A percentile compares a stretch with the other conserved stretches of the same genome.
phyloP scores from a whole-genome alignment of 108 stramenopile genomes.

The Mediolabrus comicus region DNA sequence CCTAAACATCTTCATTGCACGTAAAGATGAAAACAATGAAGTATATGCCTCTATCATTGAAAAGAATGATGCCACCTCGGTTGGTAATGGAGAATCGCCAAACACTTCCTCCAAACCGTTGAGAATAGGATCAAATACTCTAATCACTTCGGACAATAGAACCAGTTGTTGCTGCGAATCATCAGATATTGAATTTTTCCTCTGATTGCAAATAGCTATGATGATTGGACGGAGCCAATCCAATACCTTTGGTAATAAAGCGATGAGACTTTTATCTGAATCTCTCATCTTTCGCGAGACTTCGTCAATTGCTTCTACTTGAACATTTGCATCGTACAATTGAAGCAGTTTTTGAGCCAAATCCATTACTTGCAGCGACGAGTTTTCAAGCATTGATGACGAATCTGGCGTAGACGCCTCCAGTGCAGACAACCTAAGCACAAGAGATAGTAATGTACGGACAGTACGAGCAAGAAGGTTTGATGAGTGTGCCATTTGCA shows the following conservation, averaged over 20 bases:
- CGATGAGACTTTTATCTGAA: background rate
- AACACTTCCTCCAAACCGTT: conserved; percentile 1
- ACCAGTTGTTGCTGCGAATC: background rate
- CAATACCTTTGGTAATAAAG: conserved; percentile 22
- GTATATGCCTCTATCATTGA: conserved; percentile 16
- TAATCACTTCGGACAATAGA: background rate
- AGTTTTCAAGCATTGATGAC: conserved; percentile 6
- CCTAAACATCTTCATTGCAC: conserved; percentile 1
- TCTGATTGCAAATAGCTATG: background rate
- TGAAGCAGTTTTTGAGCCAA: conserved; percentile 15
- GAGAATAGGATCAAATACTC: conserved; percentile 7
- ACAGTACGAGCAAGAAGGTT: conserved; percentile 11
- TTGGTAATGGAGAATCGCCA: conserved; percentile 4
- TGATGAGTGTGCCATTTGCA: background rate
- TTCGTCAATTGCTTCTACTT: conserved; percentile 4
- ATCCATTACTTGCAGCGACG: conserved; percentile 23
- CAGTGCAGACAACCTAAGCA: conserved; percentile 9
- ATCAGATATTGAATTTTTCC: background rate
- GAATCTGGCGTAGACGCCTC: conserved; percentile 2
- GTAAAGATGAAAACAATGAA: conserved; percentile 7
- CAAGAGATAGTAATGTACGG: conserved; percentile 19
- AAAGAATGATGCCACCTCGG: conserved; percentile 7
- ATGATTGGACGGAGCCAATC: conserved; percentile 31
- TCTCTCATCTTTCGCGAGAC: conserved; percentile 12
- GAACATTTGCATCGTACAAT: conserved; percentile 8